These are phyloP conservation scores for Ajuga reptans DNA, from an alignment of 305 asterid species.

Conservation along the genomic window DNA sequence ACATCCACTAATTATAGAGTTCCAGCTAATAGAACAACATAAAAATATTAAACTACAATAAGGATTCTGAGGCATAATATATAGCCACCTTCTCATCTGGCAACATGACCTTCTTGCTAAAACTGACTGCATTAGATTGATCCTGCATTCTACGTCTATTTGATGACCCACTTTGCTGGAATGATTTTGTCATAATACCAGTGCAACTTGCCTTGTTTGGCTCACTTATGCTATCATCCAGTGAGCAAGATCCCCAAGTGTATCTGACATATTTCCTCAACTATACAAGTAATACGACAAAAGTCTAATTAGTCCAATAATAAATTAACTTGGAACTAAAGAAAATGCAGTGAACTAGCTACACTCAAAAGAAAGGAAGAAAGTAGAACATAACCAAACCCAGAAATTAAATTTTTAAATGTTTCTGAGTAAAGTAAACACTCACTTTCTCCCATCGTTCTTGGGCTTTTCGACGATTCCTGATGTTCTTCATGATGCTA, in stretches of 20 bases:
- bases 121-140: conserved; percentile 40
- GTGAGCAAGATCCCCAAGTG: conserved; percentile 61
- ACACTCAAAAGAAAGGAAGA: conserved; percentile 1
- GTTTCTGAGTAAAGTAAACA: conserved; percentile 12
- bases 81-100: conserved; percentile 46
- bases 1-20: conserved; percentile 24
- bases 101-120: conserved; percentile 37
- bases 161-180: conserved; percentile 41
- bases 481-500: conserved; percentile 52
- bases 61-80: conserved; percentile 17
- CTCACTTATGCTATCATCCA: conserved; percentile 45
- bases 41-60: conserved; percentile 12
- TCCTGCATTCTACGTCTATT: conserved; percentile 32
- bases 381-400: conserved; percentile 1
- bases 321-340: conserved; percentile 5
- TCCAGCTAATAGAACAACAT: conserved; percentile 13
- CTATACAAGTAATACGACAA: conserved; percentile 31
- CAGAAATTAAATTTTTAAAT: not conserved
- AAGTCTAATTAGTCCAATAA: conserved; percentile 22
- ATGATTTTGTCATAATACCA: conserved; percentile 39
- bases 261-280: conserved; percentile 79
- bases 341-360: not conserved
- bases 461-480: conserved; percentile 74
- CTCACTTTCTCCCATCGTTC: conserved; percentile 85
- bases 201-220: conserved; percentile 44